These are phyloP conservation scores for Trematosphaeria pertusa DNA, from an alignment of 2,329 filamentous ascomycete species.

Conservation along the genomic window DNA sequence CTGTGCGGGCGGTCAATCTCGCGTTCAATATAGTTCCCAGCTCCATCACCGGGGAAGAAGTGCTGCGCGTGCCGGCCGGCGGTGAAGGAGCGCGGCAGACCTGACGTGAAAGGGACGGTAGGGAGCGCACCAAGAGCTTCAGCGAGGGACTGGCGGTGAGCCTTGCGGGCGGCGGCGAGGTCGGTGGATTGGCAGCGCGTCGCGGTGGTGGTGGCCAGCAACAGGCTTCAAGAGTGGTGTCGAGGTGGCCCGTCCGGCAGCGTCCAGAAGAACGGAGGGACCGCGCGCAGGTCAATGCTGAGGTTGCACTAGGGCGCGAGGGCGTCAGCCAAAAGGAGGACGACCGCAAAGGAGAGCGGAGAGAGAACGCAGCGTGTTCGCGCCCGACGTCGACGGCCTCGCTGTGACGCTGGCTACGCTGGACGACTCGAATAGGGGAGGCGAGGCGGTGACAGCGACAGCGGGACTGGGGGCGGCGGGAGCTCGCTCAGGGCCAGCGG, in stretches of 20 bases:
- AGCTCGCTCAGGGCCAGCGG: constrained; percentile 17
- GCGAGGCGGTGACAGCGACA: constrained; percentile 33
- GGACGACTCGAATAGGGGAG: constrained; percentile 43
- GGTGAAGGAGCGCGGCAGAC: background rate
- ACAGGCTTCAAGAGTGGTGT: constrained; percentile 25
- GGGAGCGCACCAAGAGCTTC: constrained; percentile 41
- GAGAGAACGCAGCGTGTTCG: constrained; percentile 15
- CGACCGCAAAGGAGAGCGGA: constrained; percentile 9
- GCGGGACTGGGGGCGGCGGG: constrained; percentile 27
- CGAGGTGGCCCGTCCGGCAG: constrained; percentile 39
- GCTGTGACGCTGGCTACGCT: constrained; percentile 40
- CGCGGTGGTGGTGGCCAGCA: constrained; percentile 26
- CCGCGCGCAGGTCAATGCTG: constrained; percentile 50
- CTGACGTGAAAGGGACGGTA: constrained; percentile 32
- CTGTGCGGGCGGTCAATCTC: constrained; percentile 49
- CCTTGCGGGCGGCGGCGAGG: constrained; percentile 31
- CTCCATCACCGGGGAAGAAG: constrained; percentile 42
- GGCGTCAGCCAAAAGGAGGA: constrained; percentile 35
- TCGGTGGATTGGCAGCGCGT: constrained; percentile 12
- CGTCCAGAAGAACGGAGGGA: constrained; percentile 40
- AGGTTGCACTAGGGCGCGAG: constrained; percentile 40
- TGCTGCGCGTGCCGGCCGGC: constrained; percentile 14
- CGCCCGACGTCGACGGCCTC: constrained; percentile 28
- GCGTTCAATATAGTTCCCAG: constrained; percentile 52
- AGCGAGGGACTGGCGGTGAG: constrained; percentile 30